A percentile compares a stretch with the other conserved stretches of the same genome.
Evolutionary conservation across 257 asterid species (phyloP).

Genomic region (Gentiana macrophylla): DNA sequence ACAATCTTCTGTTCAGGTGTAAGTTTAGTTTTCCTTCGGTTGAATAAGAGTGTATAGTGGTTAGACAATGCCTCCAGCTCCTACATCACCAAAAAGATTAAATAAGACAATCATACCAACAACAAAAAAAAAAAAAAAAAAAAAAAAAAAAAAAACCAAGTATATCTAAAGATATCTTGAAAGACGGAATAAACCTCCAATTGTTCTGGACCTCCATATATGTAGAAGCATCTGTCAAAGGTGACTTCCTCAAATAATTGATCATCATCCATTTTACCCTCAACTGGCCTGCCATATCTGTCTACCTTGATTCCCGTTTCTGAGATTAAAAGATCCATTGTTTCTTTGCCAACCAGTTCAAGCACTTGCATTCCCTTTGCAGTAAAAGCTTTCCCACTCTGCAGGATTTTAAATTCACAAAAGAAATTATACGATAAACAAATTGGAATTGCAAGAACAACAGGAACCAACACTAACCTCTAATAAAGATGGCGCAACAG

Average conservation of each 20-base stretch:
- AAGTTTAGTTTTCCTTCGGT: conserved; percentile 78
- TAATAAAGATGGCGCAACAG: conserved; percentile 66
- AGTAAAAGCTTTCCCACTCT: conserved; percentile 86
- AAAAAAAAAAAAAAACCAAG: not conserved
- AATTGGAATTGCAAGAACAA: conserved; percentile 5
- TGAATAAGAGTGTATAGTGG: conserved; percentile 74
- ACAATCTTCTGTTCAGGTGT: conserved; percentile 61
- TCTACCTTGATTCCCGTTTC: conserved; percentile 77
- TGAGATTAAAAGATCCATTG: conserved; percentile 82
- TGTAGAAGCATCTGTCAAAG: conserved; percentile 93
- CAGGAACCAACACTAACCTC: conserved; percentile 42
- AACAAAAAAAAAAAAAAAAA: not conserved
- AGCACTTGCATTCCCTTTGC: conserved; percentile 90
- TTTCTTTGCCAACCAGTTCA: conserved; percentile 91
- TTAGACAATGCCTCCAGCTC: conserved; percentile 93
- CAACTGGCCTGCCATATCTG: conserved; percentile 22
- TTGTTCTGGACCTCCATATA: conserved; percentile 98
- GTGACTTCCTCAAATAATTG: conserved; percentile 73
- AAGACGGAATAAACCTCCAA: conserved; percentile 56
- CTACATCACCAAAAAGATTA: conserved; percentile 26
- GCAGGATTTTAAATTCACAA: conserved; percentile 9
- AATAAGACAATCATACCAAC: conserved; percentile 8
- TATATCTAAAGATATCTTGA: conserved; percentile 1
- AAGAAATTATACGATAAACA: conserved; percentile 26
- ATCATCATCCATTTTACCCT: conserved; percentile 50